Evolutionary conservation across 495 filamentous ascomycete genomes (phyloP), one percentile per base, ranked within the genome.

Genomic region (Glutinoglossum americanum): DNA sequence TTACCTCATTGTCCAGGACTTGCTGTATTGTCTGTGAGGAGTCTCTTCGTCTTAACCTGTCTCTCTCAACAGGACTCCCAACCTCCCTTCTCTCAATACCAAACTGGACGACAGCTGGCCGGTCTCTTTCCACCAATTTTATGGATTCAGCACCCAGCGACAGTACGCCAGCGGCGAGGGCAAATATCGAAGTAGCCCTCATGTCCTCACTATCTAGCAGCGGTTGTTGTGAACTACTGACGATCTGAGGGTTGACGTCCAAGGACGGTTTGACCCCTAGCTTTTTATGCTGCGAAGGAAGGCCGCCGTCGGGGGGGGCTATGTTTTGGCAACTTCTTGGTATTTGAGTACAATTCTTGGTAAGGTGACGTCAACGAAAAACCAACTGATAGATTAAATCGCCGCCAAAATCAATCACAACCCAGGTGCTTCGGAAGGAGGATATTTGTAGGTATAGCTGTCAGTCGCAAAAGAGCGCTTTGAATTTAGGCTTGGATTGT

Each of bases 1-100:
- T 2, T 39, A 59, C 65, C 54, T 69, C 66, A 60, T 73, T 73
- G 61, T 68, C 68, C 17, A 73, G 64, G 19, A 57, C 61, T 47
- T 62, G 57, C 33, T 61, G 57, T 6, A 71, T 66, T 0, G 70
- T 70, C 54, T 62, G 57, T n/a, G 51, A 33, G 9, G 30, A 57
- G 23, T 60, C 48, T 55, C 70, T 61, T 30, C 63, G 60, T 4
- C 69, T 63, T 47, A 65, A 49, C 17, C 62, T 61, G 51, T 73
- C 70, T 48, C 62, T 62, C n/a, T 47, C 57, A 25, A 68, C 30
- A 6, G 66, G 65, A 57, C 69, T 63, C 1, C 33, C 51, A 54
- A 70, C 61, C 57, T 63, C 59, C 26, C 62, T 55, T 21, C 70
- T 63, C 55, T 72, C 60, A 51, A 70, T 72, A 23, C 70, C 67